phyloP scores from a whole-genome alignment of 257 asterid species.

The Nicotiana tabacum region DNA sequence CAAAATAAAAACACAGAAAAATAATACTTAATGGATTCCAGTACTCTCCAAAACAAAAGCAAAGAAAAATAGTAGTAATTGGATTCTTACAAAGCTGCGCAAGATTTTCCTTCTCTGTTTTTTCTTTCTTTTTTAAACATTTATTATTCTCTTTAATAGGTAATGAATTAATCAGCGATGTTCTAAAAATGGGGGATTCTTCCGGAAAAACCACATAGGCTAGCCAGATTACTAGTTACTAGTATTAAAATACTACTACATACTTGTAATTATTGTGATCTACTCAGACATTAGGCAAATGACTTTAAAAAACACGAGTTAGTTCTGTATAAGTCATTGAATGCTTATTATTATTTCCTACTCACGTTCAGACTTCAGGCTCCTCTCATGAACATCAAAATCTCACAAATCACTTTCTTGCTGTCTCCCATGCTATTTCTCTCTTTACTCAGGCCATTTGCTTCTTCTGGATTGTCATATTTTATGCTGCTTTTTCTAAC shows the following conservation, averaged over 20 bases:
- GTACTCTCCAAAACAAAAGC: not conserved
- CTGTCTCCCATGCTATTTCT: constrained; percentile 4
- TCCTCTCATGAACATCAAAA: constrained; percentile 1
- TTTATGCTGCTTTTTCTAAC: not conserved
- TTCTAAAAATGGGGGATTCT: not conserved
- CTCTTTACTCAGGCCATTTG: not conserved
- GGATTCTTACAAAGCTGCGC: not conserved
- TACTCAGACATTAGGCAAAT: not conserved
- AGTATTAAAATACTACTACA: not conserved
- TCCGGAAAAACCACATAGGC: not conserved
- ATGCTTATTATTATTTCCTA: not conserved
- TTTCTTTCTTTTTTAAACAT: not conserved
- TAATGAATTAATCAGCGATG: not conserved
- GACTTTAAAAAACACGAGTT: not conserved
- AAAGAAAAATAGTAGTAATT: not conserved
- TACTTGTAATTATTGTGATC: not conserved
- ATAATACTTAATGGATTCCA: not conserved
- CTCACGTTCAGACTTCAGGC: not conserved
- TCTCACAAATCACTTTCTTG: not conserved
- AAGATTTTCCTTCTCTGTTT: not conserved
- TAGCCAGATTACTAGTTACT: not conserved
- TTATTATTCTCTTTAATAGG: not conserved
- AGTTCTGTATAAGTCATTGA: not conserved
- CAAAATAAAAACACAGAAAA: not conserved
- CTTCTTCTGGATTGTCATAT: not conserved